phyloP scores from a whole-genome alignment of 805 yeast genomes.

The Zygotorulaspora danielsina region DNA sequence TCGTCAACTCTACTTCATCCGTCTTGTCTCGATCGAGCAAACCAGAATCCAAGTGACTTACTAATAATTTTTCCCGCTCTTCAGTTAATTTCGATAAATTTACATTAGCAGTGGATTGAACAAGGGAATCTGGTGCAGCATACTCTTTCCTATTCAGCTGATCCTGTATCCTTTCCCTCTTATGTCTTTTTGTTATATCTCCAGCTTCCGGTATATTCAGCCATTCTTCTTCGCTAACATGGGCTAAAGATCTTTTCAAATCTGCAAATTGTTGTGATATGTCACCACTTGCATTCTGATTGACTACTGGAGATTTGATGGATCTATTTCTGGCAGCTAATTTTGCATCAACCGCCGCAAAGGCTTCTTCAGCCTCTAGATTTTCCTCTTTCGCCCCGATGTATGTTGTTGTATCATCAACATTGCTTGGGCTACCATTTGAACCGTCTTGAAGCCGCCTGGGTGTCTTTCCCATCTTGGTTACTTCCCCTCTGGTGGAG shows the following conservation, averaged over 20 bases:
- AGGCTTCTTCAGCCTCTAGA: slow-evolving; percentile 72
- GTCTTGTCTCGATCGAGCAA: slow-evolving; percentile 14
- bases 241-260: slow-evolving; percentile 56
- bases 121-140: slow-evolving; percentile 74
- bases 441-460: slow-evolving; percentile 20
- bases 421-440: neutral
- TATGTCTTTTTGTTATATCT: slow-evolving; percentile 77
- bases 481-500: slow-evolving; percentile 68
- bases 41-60: slow-evolving; percentile 47
- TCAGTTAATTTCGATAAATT: slow-evolving; percentile 51
- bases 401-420: neutral
- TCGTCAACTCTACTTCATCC: slow-evolving; percentile 16
- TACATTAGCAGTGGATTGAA: slow-evolving; percentile 37
- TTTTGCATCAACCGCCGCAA: slow-evolving; percentile 60
- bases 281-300: slow-evolving; percentile 11
- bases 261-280: slow-evolving; percentile 57
- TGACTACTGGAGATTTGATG: slow-evolving; percentile 10
- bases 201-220: slow-evolving; percentile 77
- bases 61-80: slow-evolving; percentile 60
- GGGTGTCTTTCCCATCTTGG: slow-evolving; percentile 20
- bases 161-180: slow-evolving; percentile 59
- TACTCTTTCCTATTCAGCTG: slow-evolving; percentile 66
- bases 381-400: slow-evolving; percentile 47
- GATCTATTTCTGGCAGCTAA: slow-evolving; percentile 35
- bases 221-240: slow-evolving; percentile 73